phyloP scores from a whole-genome alignment of 2,329 filamentous ascomycete genomes.

The Aphanocladium album region DNA sequence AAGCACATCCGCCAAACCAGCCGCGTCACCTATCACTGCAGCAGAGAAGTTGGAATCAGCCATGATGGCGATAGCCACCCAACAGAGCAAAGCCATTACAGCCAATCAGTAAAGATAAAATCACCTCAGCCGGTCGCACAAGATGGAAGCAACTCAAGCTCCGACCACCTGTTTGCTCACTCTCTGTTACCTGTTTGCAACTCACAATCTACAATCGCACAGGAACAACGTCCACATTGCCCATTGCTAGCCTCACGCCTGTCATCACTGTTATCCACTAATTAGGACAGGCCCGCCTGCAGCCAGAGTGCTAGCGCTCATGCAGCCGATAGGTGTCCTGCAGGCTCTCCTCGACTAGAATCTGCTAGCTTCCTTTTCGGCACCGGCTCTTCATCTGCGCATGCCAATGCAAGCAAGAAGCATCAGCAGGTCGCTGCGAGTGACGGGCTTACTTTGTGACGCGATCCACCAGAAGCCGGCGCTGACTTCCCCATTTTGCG shows the following conservation, averaged over 20 bases:
- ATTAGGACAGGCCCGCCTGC: neutral
- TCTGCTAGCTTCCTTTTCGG: neutral
- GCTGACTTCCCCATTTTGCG: neutral
- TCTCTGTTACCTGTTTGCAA: neutral
- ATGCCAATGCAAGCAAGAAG: neutral
- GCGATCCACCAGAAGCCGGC: neutral
- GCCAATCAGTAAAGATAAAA: no score
- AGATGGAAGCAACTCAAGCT: no score
- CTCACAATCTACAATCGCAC: neutral
- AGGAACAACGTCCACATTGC: neutral
- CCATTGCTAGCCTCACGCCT: neutral
- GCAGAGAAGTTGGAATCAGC: no score
- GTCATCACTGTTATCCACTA: neutral
- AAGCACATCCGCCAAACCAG: no score
- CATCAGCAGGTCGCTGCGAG: neutral
- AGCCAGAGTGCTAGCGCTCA: neutral
- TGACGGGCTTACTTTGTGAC: neutral
- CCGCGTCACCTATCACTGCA: no score
- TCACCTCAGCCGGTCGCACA: no score
- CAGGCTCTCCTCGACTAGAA: neutral
- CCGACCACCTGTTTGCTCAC: neutral
- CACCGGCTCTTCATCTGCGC: neutral
- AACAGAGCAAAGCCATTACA: no score
- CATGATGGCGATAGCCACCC: no score
- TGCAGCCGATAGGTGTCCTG: slow-evolving; percentile 3